Conservation (phyloP, 352 stramenopile genomes). For the Nannochloropsis limnetica region DNA sequence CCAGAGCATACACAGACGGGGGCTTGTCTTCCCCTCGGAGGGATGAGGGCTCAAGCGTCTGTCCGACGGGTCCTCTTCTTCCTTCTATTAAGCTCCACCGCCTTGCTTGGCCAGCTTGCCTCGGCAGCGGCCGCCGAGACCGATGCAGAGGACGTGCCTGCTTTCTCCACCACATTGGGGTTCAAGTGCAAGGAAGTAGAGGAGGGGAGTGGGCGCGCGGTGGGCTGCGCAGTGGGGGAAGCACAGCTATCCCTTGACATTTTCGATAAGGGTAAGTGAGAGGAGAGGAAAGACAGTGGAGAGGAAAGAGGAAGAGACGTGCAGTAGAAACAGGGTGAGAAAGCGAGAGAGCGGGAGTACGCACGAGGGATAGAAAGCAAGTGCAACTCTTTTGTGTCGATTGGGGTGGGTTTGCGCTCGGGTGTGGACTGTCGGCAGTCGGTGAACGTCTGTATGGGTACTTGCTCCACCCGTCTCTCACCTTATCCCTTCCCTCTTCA, state of each 20-base stretch:
- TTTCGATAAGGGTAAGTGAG: slow-evolving; percentile 24
- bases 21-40: background rate
- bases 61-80: slow-evolving; percentile 5
- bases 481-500: background rate
- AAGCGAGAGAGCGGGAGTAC: background rate
- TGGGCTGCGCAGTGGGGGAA: slow-evolving; percentile 2
- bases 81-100: background rate
- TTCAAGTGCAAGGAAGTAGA: slow-evolving; percentile 3
- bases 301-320: too few species aligned
- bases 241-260: slow-evolving; percentile 22
- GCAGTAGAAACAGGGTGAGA: background rate
- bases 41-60: background rate
- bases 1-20: background rate
- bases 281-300: background rate
- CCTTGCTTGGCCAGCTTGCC: background rate
- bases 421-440: too few species aligned
- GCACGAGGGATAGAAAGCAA: background rate
- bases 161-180: slow-evolving; percentile 9
- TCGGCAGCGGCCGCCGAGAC: background rate
- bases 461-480: background rate
- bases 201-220: background rate
- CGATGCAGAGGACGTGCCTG: background rate
- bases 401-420: too few species aligned
- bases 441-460: background rate
- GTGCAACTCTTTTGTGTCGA: too few species aligned